These are phyloP conservation scores for Colletotrichum sojae DNA, from an alignment of 2,329 filamentous ascomycete genomes.

Conservation along the genomic window DNA sequence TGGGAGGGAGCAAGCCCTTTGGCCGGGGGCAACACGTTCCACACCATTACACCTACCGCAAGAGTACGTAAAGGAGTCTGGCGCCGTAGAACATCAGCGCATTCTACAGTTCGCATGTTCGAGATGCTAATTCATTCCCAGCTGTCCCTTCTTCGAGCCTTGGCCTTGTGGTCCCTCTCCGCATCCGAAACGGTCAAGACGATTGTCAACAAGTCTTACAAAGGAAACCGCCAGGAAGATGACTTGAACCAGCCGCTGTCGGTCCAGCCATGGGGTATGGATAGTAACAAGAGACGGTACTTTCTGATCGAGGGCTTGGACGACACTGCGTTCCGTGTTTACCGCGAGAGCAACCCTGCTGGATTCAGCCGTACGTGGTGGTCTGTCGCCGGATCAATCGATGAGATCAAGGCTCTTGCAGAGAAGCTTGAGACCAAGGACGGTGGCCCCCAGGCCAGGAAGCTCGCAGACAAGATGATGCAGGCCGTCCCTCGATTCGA, in stretches of 20 bases:
- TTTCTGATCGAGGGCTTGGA: constrained; percentile 95
- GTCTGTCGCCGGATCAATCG: constrained; percentile 91
- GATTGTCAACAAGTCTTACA: constrained; percentile 90
- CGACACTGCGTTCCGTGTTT: constrained; percentile 93
- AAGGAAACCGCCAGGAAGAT: constrained; percentile 85
- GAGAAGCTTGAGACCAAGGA: constrained; percentile 84
- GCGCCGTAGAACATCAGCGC: not conserved
- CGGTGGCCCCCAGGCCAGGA: constrained; percentile 84
- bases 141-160: constrained; percentile 85
- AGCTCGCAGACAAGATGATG: constrained; percentile 82
- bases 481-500: constrained; percentile 91
- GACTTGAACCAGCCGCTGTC: constrained; percentile 88
- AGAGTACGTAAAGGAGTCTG: constrained; percentile 70
- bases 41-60: constrained; percentile 84
- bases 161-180: constrained; percentile 90
- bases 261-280: constrained; percentile 90
- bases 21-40: constrained; percentile 84
- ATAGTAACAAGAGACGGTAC: constrained; percentile 92
- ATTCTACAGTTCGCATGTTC: not conserved
- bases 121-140: constrained; percentile 54
- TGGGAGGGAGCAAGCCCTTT: constrained; percentile 91
- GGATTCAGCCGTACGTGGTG: constrained; percentile 87
- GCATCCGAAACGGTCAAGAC: constrained; percentile 87
- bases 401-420: constrained; percentile 82
- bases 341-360: constrained; percentile 90